Evolutionary conservation across 306 rosid species (phyloP), one percentile per base, ranked within the genome.

Genomic region (Styphnolobium japonicum): DNA sequence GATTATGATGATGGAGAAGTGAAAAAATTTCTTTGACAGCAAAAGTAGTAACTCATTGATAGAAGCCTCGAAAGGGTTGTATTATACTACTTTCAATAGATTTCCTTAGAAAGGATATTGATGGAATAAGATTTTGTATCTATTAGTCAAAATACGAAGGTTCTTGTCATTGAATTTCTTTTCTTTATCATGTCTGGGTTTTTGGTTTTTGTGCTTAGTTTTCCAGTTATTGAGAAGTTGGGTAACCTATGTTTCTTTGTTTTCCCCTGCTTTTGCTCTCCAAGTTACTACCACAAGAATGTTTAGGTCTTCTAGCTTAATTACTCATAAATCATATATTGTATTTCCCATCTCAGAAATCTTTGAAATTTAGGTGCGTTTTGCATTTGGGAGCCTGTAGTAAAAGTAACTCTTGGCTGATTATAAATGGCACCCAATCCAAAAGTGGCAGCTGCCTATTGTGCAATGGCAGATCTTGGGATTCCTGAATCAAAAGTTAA

Each of bases 391-490:
- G 45, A 55, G 65, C 71, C 58, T 73, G 83, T 70, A 74, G 68
- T 53, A 6, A 64, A 83, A 78, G 34, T 46, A 23, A 43, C 61
- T 22, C 71, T 66, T 55, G 68, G 61, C 76, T n/a, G 78, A 75
- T 85, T 73, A 45, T 43, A 64, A 72, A 96, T 93, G 99, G 93
- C 96, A 0, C 92, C 89, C 0, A 87, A 88, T 74, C 84, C 88
- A 43, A 87, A 39, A 70, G 86, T 90, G 23, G 4, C 0, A 2
- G 82, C 76, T 0, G 98, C 99, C 79, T 87, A 82, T 63, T 82
- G 78, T 9, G 99, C 99, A 51, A 96, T 96, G 99, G 43, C 37
- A 77, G 76, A 10, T 75, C 81, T 96, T 70, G 99, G 94, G 37
- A 83, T 96, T 43, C 36, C 36, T 56, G 91, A 91, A 78, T 68